Conservation (phyloP, 176 grass and related monocot genomes). For the Musa troglodytarum region DNA sequence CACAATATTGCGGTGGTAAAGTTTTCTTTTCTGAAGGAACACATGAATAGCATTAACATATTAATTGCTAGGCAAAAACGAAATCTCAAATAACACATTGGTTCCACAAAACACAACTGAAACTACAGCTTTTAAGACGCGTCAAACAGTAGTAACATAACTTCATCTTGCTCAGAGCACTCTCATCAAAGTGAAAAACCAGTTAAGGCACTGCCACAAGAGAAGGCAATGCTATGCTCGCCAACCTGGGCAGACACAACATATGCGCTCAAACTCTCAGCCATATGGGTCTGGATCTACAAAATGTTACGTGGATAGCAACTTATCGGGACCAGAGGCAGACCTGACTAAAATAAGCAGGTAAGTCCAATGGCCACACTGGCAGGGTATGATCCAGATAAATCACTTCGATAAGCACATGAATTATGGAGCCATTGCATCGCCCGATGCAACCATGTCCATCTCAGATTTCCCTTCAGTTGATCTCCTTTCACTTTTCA, state of each 20-base stretch:
- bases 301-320: slow-evolving; percentile 17
- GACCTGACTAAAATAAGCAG: slow-evolving; percentile 75
- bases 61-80: background rate
- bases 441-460: slow-evolving; percentile 59
- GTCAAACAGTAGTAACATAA: background rate
- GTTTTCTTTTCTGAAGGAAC: too few relatives aligned
- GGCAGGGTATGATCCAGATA: slow-evolving; percentile 25
- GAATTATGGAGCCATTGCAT: slow-evolving; percentile 68
- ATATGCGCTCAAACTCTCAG: slow-evolving; percentile 40
- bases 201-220: slow-evolving; percentile 82
- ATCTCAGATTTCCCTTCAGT: slow-evolving; percentile 56
- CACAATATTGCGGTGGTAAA: too few relatives aligned
- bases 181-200: slow-evolving; percentile 34
- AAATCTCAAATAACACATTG: background rate
- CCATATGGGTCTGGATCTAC: slow-evolving; percentile 43
- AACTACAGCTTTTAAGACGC: background rate
- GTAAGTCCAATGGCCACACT: slow-evolving; percentile 38
- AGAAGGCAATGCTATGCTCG: slow-evolving; percentile 76
- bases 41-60: background rate
- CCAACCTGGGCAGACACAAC: slow-evolving; percentile 88
- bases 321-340: slow-evolving; percentile 1
- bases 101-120: background rate
- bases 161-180: slow-evolving; percentile 14
- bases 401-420: background rate
- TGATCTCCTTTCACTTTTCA: slow-evolving; percentile 48